Conservation (phyloP, 1,284 basidiomycete species). For the Puccinia coronata region DNA sequence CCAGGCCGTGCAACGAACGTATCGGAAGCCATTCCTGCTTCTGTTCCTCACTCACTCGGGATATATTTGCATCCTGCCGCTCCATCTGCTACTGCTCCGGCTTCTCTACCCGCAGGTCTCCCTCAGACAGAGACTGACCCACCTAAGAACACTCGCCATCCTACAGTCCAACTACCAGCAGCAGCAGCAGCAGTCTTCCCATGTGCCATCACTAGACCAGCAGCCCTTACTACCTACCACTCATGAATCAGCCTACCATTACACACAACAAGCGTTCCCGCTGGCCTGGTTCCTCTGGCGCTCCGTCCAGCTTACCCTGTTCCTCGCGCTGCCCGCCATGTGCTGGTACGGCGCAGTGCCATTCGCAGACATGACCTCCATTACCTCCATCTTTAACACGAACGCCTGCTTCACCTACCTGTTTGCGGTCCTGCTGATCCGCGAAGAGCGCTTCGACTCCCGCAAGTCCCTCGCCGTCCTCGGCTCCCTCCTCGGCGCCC, state of each 20-base stretch:
- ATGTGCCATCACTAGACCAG: background rate
- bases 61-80: conserved; percentile 21
- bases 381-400: conserved; percentile 35
- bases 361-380: conserved; percentile 23
- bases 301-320: conserved; percentile 14
- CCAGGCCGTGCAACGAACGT: conserved; percentile 20
- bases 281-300: background rate
- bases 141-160: background rate
- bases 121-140: background rate
- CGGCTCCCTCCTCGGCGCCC: background rate
- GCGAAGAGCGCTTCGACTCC: background rate
- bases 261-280: background rate
- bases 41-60: conserved; percentile 33
- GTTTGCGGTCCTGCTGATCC: background rate
- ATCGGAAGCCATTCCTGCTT: conserved; percentile 28
- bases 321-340: conserved; percentile 19
- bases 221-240: background rate
- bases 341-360: conserved; percentile 22
- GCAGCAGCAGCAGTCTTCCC: background rate
- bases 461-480: conserved; percentile 19
- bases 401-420: conserved; percentile 34
- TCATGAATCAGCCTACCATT: no score
- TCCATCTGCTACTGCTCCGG: conserved; percentile 19
- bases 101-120: background rate
- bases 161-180: background rate